phyloP scores from a whole-genome alignment of 1,284 basidiomycete genomes.

The Ganoderma lingzhi region DNA sequence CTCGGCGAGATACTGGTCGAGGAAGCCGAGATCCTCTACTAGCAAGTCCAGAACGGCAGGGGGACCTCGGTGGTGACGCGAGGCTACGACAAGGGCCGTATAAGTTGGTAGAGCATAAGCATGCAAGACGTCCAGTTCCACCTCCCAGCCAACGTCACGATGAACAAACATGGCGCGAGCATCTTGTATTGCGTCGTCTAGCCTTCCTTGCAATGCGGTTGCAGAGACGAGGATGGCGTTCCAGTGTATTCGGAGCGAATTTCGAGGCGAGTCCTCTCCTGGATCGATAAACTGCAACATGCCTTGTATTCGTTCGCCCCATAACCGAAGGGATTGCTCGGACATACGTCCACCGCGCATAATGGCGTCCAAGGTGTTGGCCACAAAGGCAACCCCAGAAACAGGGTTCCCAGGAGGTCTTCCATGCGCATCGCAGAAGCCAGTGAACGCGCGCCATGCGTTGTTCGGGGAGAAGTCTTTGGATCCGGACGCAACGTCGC shows the following conservation, averaged over 20 bases:
- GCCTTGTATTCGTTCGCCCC: constrained; percentile 48
- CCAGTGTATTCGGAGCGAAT: constrained; percentile 26
- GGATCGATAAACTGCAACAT: constrained; percentile 44
- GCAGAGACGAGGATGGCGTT: constrained; percentile 28
- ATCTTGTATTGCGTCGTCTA: constrained; percentile 33
- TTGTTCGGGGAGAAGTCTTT: constrained; percentile 24
- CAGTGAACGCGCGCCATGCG: constrained; percentile 32
- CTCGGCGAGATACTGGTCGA: constrained; percentile 44
- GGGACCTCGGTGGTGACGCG: constrained; percentile 46
- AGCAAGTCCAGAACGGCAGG: constrained; percentile 54
- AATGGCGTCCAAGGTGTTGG: constrained; percentile 16
- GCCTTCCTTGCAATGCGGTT: constrained; percentile 32
- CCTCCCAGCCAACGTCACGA: constrained; percentile 9
- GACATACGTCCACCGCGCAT: constrained; percentile 12
- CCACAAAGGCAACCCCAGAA: constrained; percentile 21
- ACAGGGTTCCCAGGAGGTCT: constrained; percentile 17
- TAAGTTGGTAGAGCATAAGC: constrained; percentile 43
- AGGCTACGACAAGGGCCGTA: constrained; percentile 50
- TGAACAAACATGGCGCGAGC: constrained; percentile 23
- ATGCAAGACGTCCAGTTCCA: constrained; percentile 26
- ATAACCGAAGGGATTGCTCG: constrained; percentile 29
- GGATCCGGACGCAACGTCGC: constrained; percentile 17
- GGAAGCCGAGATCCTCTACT: constrained; percentile 49
- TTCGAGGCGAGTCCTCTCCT: constrained; percentile 25
- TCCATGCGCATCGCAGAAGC: constrained; percentile 17